These are phyloP conservation scores for Coemansia sp. DNA, from an alignment of 192 early-diverging fungal species.

Conservation along the genomic window DNA sequence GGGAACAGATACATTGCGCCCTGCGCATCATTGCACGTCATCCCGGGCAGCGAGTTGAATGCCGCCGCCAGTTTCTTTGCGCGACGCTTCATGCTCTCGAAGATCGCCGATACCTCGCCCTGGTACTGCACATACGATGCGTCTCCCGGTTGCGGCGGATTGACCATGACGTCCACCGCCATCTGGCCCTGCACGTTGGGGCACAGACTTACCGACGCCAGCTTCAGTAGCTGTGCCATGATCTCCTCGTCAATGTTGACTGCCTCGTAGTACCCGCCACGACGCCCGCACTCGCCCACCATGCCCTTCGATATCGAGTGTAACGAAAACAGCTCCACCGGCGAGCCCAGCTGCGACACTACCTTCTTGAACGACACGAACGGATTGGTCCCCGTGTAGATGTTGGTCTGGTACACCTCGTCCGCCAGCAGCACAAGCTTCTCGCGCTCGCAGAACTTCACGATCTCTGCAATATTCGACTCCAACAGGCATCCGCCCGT, in stretches of 20 bases:
- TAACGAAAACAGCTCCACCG: constrained; percentile 92
- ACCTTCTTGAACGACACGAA: constrained; percentile 98
- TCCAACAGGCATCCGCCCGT: constrained; percentile 86
- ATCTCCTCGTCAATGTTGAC: constrained; percentile 72
- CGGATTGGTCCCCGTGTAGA: constrained; percentile 77
- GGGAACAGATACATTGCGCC: constrained; percentile 99
- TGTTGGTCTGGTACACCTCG: constrained; percentile 98
- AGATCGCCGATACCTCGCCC: constrained; percentile 72
- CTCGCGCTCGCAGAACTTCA: constrained; percentile 83
- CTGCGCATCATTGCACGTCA: constrained; percentile 82
- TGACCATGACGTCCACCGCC: constrained; percentile 91
- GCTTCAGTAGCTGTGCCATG: constrained; percentile 88
- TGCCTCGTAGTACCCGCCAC: constrained; percentile 98
- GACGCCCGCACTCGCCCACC: constrained; percentile 96
- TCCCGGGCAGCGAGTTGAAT: constrained; percentile 82
- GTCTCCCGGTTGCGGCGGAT: constrained; percentile 82
- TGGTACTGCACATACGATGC: constrained; percentile 73
- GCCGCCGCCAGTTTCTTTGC: constrained; percentile 70
- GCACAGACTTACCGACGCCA: constrained; percentile 90
- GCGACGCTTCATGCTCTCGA: constrained; percentile 75
- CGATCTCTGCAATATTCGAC: constrained; percentile 86
- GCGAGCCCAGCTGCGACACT: constrained; percentile 70
- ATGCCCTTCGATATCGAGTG: constrained; percentile 97
- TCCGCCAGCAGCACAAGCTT: constrained; percentile 88
- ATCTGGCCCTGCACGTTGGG: constrained; percentile 95